A percentile compares a stretch with the other conserved stretches of the same genome.
Evolutionary conservation across 768 basidiomycete species (phyloP).

Genomic region (Hirschioporus abietinus): DNA sequence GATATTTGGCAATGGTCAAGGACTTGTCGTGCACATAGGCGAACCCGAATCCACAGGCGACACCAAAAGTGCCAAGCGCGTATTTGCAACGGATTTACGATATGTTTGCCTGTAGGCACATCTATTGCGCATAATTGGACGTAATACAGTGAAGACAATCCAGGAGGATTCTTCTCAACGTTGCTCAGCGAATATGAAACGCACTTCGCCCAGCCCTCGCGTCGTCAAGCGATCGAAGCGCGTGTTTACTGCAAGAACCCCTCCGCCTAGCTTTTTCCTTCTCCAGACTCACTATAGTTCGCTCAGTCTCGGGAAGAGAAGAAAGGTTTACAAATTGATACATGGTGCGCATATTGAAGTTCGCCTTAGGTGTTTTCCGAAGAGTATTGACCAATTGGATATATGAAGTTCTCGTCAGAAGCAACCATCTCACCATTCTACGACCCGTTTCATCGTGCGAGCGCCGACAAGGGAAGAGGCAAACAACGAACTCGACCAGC

Average conservation of each 20-base stretch:
- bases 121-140: not conserved
- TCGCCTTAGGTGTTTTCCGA: conserved; percentile 10
- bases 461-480: conserved; percentile 42
- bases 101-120: conserved; percentile 12
- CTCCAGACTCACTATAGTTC: conserved; percentile 54
- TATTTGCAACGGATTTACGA: conserved; percentile 44
- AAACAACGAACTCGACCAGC: conserved; percentile 33
- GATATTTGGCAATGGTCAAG: conserved; percentile 64
- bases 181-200: not conserved
- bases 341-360: conserved; percentile 34
- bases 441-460: conserved; percentile 52
- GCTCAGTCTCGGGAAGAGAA: conserved; percentile 34
- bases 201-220: not conserved
- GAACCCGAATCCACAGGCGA: conserved; percentile 65
- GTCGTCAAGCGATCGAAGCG: conserved; percentile 45
- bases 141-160: not conserved
- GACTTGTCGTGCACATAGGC: conserved; percentile 56
- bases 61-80: conserved; percentile 67
- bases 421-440: conserved; percentile 47
- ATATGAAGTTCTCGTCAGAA: conserved; percentile 40
- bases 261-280: conserved; percentile 47
- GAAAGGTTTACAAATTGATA: conserved; percentile 60
- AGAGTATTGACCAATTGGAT: not conserved
- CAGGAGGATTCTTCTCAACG: not conserved
- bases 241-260: conserved; percentile 64